Evolutionary conservation across 176 grass and related monocot species (phyloP).

Genomic region (Cenchrus fungigraminus): DNA sequence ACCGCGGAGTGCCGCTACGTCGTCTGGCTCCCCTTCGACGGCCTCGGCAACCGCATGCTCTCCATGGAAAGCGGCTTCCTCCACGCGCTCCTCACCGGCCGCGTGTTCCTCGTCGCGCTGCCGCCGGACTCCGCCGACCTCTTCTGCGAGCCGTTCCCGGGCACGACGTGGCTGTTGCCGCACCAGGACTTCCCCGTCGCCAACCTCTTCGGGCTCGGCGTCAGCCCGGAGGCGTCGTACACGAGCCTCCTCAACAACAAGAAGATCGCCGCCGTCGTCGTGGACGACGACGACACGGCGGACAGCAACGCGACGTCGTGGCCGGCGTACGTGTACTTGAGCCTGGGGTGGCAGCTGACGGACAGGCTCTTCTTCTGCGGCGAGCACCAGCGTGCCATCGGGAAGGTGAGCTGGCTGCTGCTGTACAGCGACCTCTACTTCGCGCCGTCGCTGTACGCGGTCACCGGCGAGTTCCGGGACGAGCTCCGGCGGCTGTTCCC

Average conservation of each 20-base stretch:
- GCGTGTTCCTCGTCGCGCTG: conserved; percentile 42
- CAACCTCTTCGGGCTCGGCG: conserved; percentile 7
- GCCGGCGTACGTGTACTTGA: conserved; percentile 46
- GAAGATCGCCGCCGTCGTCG: not conserved
- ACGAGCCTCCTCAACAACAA: conserved; percentile 32
- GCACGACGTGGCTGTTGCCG: conserved; percentile 50
- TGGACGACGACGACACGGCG: not conserved
- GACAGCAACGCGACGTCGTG: not conserved
- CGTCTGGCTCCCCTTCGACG: conserved; percentile 52
- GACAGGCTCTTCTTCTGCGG: conserved; percentile 55
- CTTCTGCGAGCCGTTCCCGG: conserved; percentile 75
- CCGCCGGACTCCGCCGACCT: conserved; percentile 42
- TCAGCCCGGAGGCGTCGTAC: conserved; percentile 3
- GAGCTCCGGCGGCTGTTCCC: conserved; percentile 67
- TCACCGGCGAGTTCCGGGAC: conserved; percentile 33
- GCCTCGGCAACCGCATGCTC: conserved; percentile 70
- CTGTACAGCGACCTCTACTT: conserved; percentile 58
- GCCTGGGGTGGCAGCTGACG: conserved; percentile 22
- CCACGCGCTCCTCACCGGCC: conserved; percentile 59
- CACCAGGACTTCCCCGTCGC: conserved; percentile 46
- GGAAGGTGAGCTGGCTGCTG: conserved; percentile 61
- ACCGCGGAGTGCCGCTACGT: conserved; percentile 51
- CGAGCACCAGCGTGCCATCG: conserved; percentile 50
- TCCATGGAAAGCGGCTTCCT: conserved; percentile 54
- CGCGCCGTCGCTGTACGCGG: conserved; percentile 45